A percentile compares a stretch with the other conserved stretches of the same genome.
Conservation (phyloP, 495 filamentous ascomycete genomes). For the Penicillium nucicola region DNA sequence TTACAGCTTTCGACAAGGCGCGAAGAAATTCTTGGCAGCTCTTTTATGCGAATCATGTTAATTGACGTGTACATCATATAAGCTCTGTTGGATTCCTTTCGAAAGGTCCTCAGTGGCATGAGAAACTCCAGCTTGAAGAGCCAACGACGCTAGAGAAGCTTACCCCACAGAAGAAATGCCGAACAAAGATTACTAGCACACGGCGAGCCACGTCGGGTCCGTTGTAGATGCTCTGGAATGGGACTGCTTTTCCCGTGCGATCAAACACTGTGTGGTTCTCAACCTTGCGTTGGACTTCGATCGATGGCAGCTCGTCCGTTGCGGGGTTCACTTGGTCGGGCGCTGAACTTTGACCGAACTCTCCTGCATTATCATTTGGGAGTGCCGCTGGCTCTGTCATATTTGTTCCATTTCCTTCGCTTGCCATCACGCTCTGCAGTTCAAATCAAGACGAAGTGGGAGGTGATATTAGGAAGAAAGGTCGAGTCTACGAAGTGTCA, state of each 20-base stretch:
- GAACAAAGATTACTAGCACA: conserved; percentile 75
- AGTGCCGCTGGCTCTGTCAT: background rate
- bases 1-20: conserved; percentile 58
- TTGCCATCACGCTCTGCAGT: background rate
- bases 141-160: no score
- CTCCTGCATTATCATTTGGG: background rate
- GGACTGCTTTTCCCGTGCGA: conserved; percentile 53
- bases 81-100: no score
- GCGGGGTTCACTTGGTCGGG: conserved; percentile 1
- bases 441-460: no score
- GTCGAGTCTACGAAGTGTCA: no score
- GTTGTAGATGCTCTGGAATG: conserved; percentile 68
- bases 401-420: background rate
- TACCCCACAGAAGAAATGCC: conserved; percentile 90
- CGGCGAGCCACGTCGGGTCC: conserved; percentile 50
- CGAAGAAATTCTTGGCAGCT: conserved; percentile 64
- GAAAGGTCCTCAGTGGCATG: no score
- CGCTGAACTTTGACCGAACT: background rate
- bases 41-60: conserved; percentile 40
- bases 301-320: conserved; percentile 46
- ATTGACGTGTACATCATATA: no score
- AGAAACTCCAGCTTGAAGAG: no score
- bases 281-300: conserved; percentile 45
- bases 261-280: conserved; percentile 62
- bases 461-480: no score